phyloP scores from a whole-genome alignment of 345 rosid species.

The Pistacia integerrima region DNA sequence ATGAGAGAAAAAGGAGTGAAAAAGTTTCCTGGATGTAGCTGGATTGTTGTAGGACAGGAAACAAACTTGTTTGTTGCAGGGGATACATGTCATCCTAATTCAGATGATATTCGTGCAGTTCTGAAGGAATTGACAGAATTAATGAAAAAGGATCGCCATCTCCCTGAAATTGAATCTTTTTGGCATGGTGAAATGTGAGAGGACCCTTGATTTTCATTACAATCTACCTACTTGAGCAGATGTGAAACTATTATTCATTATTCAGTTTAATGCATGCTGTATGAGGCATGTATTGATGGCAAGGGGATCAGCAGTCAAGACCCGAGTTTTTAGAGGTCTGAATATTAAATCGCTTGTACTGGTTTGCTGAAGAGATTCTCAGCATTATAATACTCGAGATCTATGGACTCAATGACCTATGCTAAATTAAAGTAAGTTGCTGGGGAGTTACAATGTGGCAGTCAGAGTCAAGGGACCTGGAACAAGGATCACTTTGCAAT shows the following conservation, averaged over 20 bases:
- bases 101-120: constrained; percentile 37
- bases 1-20: constrained; percentile 84
- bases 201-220: background rate
- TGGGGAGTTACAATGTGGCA: background rate
- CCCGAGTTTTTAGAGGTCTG: background rate
- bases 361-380: background rate
- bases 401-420: background rate
- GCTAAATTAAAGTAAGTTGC: background rate
- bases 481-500: background rate
- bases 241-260: background rate
- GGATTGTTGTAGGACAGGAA: constrained; percentile 68
- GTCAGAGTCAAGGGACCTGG: background rate
- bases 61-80: constrained; percentile 71
- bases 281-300: too few relatives aligned
- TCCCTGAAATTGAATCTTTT: constrained; percentile 30
- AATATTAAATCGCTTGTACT: background rate
- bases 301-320: background rate
- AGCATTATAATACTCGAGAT: background rate
- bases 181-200: constrained; percentile 25
- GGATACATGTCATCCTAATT: constrained; percentile 63
- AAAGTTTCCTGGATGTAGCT: constrained; percentile 84
- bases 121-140: constrained; percentile 45
- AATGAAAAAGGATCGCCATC: constrained; percentile 36
- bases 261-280: constrained; percentile 2
- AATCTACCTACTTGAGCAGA: background rate